A percentile compares a stretch with the other conserved stretches of the same genome.
Evolutionary conservation across 805 yeast genomes (phyloP).

Genomic region (Torulaspora gathmanii): DNA sequence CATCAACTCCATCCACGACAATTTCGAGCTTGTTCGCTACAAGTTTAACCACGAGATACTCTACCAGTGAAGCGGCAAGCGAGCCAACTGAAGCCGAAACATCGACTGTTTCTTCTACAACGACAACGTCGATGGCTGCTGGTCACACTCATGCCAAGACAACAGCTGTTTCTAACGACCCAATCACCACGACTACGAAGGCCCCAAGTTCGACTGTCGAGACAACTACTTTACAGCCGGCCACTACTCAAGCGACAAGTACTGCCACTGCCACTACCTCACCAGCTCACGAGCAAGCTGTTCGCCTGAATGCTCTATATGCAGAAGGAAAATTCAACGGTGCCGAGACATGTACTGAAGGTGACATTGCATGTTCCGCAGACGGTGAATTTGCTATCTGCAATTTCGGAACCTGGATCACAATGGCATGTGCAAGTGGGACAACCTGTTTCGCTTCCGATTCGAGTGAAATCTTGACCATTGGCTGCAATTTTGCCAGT

Average conservation of each 20-base stretch:
- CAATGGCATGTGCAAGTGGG: slow-evolving; percentile 53
- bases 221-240: slow-evolving; percentile 15
- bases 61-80: neutral
- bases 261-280: slow-evolving; percentile 32
- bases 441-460: slow-evolving; percentile 57
- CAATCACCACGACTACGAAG: slow-evolving; percentile 1
- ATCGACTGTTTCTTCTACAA: neutral
- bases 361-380: slow-evolving; percentile 48
- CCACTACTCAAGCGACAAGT: slow-evolving; percentile 15
- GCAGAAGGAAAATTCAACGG: slow-evolving; percentile 42
- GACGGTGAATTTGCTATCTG: slow-evolving; percentile 54
- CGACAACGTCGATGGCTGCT: neutral
- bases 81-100: neutral
- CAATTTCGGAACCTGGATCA: slow-evolving; percentile 52
- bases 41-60: neutral
- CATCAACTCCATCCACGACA: neutral
- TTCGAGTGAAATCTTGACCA: slow-evolving; percentile 39
- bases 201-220: slow-evolving; percentile 8
- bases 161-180: slow-evolving; percentile 4
- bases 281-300: slow-evolving; percentile 40
- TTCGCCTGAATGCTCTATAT: slow-evolving; percentile 44
- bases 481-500: slow-evolving; percentile 45
- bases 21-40: neutral
- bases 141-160: slow-evolving; percentile 8
- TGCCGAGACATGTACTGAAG: slow-evolving; percentile 44